phyloP scores from a whole-genome alignment of 1,139 yeast species.

The Trichomonascaceae sp. region DNA sequence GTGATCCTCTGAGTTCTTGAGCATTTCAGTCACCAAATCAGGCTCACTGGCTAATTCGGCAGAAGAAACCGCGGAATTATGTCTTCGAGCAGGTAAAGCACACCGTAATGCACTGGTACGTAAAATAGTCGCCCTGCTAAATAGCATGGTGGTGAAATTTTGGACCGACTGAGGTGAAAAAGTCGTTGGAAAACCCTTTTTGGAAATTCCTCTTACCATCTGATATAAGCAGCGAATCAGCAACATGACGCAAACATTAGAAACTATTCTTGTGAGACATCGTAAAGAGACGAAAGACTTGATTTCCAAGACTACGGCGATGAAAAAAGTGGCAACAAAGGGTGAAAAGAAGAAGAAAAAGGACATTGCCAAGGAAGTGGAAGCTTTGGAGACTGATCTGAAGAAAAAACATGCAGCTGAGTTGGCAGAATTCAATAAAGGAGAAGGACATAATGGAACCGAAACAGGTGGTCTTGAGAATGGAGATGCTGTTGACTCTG shows the following conservation, averaged over 20 bases:
- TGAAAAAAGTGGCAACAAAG: conserved; percentile 80
- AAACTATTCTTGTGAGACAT: conserved; percentile 57
- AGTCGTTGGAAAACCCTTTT: neutral
- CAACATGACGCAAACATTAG: conserved; percentile 34
- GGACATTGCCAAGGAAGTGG: conserved; percentile 48
- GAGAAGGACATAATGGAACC: neutral
- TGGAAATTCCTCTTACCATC: neutral
- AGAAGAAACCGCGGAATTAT: neutral
- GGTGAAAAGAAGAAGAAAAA: conserved; percentile 59
- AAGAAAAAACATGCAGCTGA: conserved; percentile 42
- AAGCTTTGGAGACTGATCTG: conserved; percentile 51
- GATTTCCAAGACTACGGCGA: conserved; percentile 58
- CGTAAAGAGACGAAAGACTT: conserved; percentile 63
- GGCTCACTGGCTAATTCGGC: conserved; percentile 2
- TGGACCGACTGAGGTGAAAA: neutral
- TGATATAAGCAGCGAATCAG: neutral
- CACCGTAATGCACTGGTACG: neutral
- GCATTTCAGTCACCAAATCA: conserved; percentile 4
- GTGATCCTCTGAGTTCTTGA: neutral
- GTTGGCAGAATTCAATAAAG: conserved; percentile 8
- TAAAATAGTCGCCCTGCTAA: conserved; percentile 1
- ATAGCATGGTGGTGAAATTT: conserved; percentile 4
- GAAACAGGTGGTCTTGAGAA: neutral
- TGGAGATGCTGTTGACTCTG: conserved; percentile 15
- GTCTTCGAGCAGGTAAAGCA: neutral